Evolutionary conservation across 1,139 yeast genomes (phyloP).

Genomic region (Entelexis paramagnoliae): DNA sequence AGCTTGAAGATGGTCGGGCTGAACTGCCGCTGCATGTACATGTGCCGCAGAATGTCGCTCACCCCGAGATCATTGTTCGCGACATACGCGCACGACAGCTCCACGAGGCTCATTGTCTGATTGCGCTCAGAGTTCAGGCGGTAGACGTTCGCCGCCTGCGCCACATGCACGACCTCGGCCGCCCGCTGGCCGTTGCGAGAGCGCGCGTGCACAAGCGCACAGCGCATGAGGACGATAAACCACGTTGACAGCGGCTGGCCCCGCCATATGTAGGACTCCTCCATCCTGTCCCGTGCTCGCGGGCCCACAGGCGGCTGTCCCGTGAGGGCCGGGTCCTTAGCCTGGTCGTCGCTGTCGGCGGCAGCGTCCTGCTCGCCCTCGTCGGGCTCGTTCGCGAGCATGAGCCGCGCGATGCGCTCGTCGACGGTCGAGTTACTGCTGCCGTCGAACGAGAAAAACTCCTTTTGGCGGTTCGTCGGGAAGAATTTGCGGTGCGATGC

Average conservation of each 20-base stretch:
- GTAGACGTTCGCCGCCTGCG: constrained; percentile 68
- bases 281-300: constrained; percentile 11
- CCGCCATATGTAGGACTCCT: constrained; percentile 46
- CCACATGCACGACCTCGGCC: constrained; percentile 56
- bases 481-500: constrained; percentile 67
- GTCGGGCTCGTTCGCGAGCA: constrained; percentile 29
- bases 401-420: constrained; percentile 21
- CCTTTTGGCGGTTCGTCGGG: constrained; percentile 59
- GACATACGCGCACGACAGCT: constrained; percentile 52
- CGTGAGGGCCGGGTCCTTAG: background rate
- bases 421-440: constrained; percentile 19
- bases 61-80: constrained; percentile 37
- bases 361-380: constrained; percentile 42
- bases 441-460: constrained; percentile 30
- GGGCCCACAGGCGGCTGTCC: background rate
- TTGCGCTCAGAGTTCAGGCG: constrained; percentile 34
- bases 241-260: constrained; percentile 70
- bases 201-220: constrained; percentile 55
- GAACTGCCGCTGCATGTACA: constrained; percentile 63
- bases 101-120: constrained; percentile 51
- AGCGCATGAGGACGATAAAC: constrained; percentile 75
- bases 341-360: constrained; percentile 1
- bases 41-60: constrained; percentile 48
- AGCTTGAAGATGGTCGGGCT: constrained; percentile 57
- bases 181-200: constrained; percentile 58